Percentiles rank a stretch among this genome's conserved stretches.
phyloP scores from a whole-genome alignment of 192 early-diverging fungal genomes.

The Rhizophagus prolifer region DNA sequence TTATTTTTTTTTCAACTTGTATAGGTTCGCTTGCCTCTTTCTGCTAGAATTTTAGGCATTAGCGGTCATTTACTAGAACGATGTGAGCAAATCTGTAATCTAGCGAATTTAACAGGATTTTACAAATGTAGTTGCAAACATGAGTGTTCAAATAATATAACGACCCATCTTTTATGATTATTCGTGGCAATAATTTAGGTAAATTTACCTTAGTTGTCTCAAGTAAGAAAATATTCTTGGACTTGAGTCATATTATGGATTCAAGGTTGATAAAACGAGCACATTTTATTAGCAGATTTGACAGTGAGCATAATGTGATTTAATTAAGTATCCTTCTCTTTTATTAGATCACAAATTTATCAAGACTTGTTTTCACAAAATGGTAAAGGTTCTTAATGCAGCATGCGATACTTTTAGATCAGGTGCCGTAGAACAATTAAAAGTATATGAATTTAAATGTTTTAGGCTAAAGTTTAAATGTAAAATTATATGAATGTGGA shows the following conservation, averaged over 20 bases:
- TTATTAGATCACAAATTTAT: conserved; percentile 90
- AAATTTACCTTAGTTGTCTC: neutral
- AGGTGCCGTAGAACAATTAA: conserved; percentile 94
- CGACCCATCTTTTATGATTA: neutral
- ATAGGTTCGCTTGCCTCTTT: neutral
- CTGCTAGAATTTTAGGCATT: neutral
- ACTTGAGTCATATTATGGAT: conserved; percentile 50
- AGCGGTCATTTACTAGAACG: neutral
- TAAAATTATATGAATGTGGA: conserved; percentile 92
- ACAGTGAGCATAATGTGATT: conserved; percentile 44
- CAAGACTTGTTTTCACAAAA: conserved; percentile 97
- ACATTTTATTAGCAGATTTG: conserved; percentile 47
- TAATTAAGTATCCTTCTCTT: neutral
- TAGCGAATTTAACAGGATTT: neutral
- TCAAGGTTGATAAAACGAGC: conserved; percentile 56
- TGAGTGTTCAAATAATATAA: neutral
- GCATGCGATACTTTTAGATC: conserved; percentile 96
- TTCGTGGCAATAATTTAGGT: neutral
- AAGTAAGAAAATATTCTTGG: conserved; percentile 16
- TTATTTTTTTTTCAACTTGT: no score
- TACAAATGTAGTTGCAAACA: neutral
- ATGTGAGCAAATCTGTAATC: neutral
- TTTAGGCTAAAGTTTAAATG: conserved; percentile 60
- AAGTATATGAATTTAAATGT: conserved; percentile 88
- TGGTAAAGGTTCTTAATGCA: conserved; percentile 86